Evolutionary conservation across 1,139 yeast genomes (phyloP), one percentile per base, ranked within the genome.

Genomic region (Saccharomyces pastorianus): DNA sequence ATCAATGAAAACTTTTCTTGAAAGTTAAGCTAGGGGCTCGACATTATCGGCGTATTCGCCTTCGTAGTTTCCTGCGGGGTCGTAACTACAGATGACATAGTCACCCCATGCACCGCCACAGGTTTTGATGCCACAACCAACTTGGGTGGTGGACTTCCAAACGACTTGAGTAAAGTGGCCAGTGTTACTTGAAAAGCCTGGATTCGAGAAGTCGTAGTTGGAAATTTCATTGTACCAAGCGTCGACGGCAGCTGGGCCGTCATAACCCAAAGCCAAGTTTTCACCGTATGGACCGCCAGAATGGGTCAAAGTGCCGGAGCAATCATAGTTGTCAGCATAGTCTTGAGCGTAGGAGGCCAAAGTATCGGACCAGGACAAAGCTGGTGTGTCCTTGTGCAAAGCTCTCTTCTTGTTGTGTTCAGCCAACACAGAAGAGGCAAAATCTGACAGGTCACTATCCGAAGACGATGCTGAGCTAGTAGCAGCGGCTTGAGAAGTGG

Each of bases 161-260:
- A 88, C 84, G 60, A 88, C 78, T 72, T 86, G 95, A 46, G 96
- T 87, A 75, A 88, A 88, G 73, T 88, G 96, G 59, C 86, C 84
- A 58, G 83, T 76, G 47, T 63, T 50, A 34, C 71, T 72, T 48
- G 77, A 67, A 57, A 68, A 74, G 51, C 67, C 68, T 48, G 79
- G 77, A 58, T 73, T 64, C 31, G 69, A 61, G 72, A 74, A 85
- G 72, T 82, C 74, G 75, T 86, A 88, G 54, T 70, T 60, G 14
- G 65, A 61, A 61, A 82, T 82, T 74, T 88, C 96, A 59, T 76
- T 72, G 76, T 88, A 89, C 97, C 96, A 89, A 52, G 93, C 96
- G 46, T 80, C 77, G 55, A 87, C 83, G 49, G 88, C 88, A 47
- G 80, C 85, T 32, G 76, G 73, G 42, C 75, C 70, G 48, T 76